These are phyloP conservation scores for Cryptococcus amylolentus DNA, from an alignment of 1,284 basidiomycete species.

Conservation along the genomic window DNA sequence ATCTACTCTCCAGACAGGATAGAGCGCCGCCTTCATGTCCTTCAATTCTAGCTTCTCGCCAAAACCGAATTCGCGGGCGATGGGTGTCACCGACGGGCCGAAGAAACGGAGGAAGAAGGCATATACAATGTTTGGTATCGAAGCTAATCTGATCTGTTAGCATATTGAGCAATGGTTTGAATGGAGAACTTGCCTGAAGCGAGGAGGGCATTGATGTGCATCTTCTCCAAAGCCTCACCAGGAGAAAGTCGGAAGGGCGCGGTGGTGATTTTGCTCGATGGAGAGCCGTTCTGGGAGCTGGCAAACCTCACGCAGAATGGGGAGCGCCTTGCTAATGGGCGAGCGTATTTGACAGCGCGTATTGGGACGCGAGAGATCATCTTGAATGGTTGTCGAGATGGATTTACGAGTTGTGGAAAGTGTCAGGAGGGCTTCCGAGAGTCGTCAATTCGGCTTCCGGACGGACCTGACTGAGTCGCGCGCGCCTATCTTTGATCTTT, in stretches of 20 bases:
- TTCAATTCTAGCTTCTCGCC: conserved; percentile 26
- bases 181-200: conserved; percentile 18
- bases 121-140: conserved; percentile 25
- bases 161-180: neutral
- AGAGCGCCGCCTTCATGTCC: conserved; percentile 38
- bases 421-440: too few species aligned
- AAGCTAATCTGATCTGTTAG: conserved; percentile 4
- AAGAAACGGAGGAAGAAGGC: conserved; percentile 34
- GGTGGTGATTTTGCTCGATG: conserved; percentile 28
- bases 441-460: too few species aligned
- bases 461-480: too few species aligned
- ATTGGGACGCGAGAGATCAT: too few species aligned
- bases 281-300: conserved; percentile 3
- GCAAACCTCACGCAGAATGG: too few species aligned
- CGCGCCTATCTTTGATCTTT: too few species aligned
- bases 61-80: conserved; percentile 33
- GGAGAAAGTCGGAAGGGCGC: conserved; percentile 28
- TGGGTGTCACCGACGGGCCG: conserved; percentile 19
- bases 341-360: too few species aligned
- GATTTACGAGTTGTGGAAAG: too few species aligned
- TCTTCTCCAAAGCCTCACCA: conserved; percentile 19
- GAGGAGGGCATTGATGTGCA: conserved; percentile 24
- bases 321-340: too few species aligned
- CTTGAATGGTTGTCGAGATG: too few species aligned
- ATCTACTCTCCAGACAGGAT: conserved; percentile 42